A percentile compares a stretch with the other conserved stretches of the same genome.
phyloP scores from a whole-genome alignment of 2,329 filamentous ascomycete species.

The Hyphodiscus sp. region DNA sequence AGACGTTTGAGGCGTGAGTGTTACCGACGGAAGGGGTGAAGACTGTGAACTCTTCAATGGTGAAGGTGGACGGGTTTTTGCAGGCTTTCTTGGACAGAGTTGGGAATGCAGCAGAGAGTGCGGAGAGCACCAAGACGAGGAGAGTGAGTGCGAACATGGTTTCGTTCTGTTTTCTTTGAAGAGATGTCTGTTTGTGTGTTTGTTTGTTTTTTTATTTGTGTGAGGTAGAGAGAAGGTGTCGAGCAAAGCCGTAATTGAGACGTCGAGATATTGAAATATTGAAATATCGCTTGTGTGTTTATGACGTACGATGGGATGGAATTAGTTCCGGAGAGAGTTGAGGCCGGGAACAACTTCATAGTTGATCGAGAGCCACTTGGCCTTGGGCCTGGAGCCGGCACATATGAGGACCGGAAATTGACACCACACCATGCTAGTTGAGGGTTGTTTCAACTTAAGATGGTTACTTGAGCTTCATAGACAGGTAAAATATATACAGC shows the following conservation, averaged over 20 bases:
- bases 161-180: not conserved
- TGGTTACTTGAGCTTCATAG: too few species aligned
- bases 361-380: too few species aligned
- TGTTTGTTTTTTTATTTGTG: too few species aligned
- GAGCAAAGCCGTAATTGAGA: not conserved
- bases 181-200: not conserved
- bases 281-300: not conserved
- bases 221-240: not conserved
- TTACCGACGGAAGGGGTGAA: slow-evolving; percentile 15
- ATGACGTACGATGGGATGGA: not conserved
- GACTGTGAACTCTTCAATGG: slow-evolving; percentile 14
- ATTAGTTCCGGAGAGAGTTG: not conserved
- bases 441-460: not conserved
- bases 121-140: slow-evolving; percentile 2
- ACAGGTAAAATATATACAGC: too few species aligned
- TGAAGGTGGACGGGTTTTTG: slow-evolving; percentile 9
- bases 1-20: slow-evolving; percentile 3
- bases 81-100: slow-evolving; percentile 1
- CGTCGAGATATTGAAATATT: not conserved
- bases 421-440: not conserved
- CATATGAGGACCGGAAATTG: not conserved
- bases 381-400: not conserved
- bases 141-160: slow-evolving; percentile 2
- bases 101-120: slow-evolving; percentile 9
- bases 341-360: too few species aligned